Base-by-base conservation (phyloP, 176 grass and related monocot species). In the Cocos nucifera region DNA sequence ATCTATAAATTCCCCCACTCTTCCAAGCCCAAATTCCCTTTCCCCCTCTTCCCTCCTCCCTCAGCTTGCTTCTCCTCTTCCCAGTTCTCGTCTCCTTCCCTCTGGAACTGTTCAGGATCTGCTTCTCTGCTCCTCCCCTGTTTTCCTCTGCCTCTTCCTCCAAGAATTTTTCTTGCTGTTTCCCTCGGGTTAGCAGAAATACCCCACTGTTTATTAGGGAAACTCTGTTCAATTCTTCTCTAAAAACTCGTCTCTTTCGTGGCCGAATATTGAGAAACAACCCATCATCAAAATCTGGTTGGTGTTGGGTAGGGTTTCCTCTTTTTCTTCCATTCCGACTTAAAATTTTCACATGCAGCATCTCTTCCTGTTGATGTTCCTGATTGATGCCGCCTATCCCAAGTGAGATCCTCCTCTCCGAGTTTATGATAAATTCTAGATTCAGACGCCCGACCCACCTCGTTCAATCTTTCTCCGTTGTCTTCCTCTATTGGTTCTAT, bases 401-500 rank as follows among this genome's bases (percentile, higher is more conserved):
- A 64, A 70, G 69, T 39, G 83, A 97, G 65, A 63, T 91, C 57
- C 65, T 70, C 3, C 69, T 78, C 30, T 85, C 84, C 21, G 59
- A 69, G 57, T 97, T 83, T 91, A 91, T 97, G 92, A 59, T 90
- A 71, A 78, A 83, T 51, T 82, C 84, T 3, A 51, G 68, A 0
- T 64, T 90, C 15, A 54, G 57, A 26, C 73, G 67, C 58, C 53
- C 73, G 35, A 85, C 75, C 35, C 87, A 79, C 35, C 87, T 97
- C 51, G 87, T 91, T n/a, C 92, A 97, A 65, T 97, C 92, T 67
- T 97, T 97, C 81, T 97, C 92, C 17, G 87, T 97, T 56, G 81
- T 97, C 50, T 97, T 97, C 73, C 92, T 97, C 58, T 91, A 97
- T 69, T 97, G 92, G 92, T 97, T 97, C 70, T 97, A 97, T 74